Evolutionary conservation across 2,329 filamentous ascomycete genomes (phyloP).

Genomic region (Colletotrichum shisoi): DNA sequence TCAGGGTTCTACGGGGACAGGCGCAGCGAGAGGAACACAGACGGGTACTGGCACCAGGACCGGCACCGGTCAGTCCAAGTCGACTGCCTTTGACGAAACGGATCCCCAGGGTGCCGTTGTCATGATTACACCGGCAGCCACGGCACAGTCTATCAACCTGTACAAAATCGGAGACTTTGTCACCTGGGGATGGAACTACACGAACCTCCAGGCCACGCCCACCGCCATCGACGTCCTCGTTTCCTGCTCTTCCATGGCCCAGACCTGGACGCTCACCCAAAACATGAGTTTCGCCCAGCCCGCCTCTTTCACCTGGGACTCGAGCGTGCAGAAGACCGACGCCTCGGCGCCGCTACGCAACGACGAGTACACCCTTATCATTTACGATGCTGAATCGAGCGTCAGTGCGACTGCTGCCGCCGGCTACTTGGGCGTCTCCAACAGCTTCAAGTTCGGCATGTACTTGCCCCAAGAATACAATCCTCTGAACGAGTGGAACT

Average conservation of each 20-base stretch:
- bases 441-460: slow-evolving; percentile 64
- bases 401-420: slow-evolving; percentile 60
- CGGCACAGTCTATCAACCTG: slow-evolving; percentile 55
- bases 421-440: slow-evolving; percentile 63
- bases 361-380: slow-evolving; percentile 67
- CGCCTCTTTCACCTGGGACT: slow-evolving; percentile 65
- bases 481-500: slow-evolving; percentile 62
- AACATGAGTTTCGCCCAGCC: slow-evolving; percentile 67
- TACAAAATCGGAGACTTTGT: slow-evolving; percentile 69
- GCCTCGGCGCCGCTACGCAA: slow-evolving; percentile 59
- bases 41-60: slow-evolving; percentile 43
- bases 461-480: slow-evolving; percentile 63
- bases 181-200: slow-evolving; percentile 73
- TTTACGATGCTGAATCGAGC: slow-evolving; percentile 65
- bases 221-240: slow-evolving; percentile 68
- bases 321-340: slow-evolving; percentile 57
- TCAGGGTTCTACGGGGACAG: slow-evolving; percentile 40
- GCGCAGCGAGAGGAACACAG: slow-evolving; percentile 40
- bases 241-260: slow-evolving; percentile 60
- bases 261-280: slow-evolving; percentile 67
- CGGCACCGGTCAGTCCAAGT: slow-evolving; percentile 43
- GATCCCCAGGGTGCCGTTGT: slow-evolving; percentile 61
- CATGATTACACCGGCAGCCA: slow-evolving; percentile 52
- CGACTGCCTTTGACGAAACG: slow-evolving; percentile 55
- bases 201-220: slow-evolving; percentile 64